A percentile compares a stretch with the other conserved stretches of the same genome.
These are phyloP conservation scores for Apiospora koreana DNA, from an alignment of 2,329 filamentous ascomycete genomes.

Conservation along the genomic window DNA sequence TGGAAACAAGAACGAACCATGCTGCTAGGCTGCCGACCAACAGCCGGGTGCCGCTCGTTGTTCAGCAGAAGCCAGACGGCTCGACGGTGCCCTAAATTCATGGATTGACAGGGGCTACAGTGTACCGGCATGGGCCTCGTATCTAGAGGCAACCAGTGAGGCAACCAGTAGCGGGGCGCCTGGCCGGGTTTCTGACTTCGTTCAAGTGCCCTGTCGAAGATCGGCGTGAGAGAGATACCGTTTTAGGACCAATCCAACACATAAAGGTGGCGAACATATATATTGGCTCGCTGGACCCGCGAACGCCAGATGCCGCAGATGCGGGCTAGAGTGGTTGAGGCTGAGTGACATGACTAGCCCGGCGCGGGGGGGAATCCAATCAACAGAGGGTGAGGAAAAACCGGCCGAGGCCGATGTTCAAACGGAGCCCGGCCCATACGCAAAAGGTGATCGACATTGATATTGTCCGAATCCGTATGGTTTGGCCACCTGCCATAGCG, in stretches of 20 bases:
- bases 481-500: neutral
- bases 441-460: neutral
- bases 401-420: conserved; percentile 1
- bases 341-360: conserved; percentile 9
- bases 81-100: neutral
- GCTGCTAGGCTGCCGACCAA: neutral
- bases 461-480: neutral
- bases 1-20: neutral
- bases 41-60: neutral
- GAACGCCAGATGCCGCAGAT: neutral
- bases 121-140: neutral
- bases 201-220: neutral
- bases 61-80: neutral
- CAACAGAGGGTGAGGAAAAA: neutral
- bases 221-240: neutral
- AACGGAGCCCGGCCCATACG: conserved; percentile 1
- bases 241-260: neutral
- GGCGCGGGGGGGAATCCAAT: neutral
- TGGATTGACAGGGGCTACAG: neutral
- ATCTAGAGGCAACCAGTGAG: neutral
- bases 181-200: neutral
- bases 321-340: conserved; percentile 5
- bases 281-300: neutral
- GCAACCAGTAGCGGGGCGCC: conserved; percentile 4
- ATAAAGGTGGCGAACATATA: neutral